Evolutionary conservation across 495 filamentous ascomycete genomes (phyloP), one percentile per base, ranked within the genome.

Genomic region (Symbiotaphrina buchneri): DNA sequence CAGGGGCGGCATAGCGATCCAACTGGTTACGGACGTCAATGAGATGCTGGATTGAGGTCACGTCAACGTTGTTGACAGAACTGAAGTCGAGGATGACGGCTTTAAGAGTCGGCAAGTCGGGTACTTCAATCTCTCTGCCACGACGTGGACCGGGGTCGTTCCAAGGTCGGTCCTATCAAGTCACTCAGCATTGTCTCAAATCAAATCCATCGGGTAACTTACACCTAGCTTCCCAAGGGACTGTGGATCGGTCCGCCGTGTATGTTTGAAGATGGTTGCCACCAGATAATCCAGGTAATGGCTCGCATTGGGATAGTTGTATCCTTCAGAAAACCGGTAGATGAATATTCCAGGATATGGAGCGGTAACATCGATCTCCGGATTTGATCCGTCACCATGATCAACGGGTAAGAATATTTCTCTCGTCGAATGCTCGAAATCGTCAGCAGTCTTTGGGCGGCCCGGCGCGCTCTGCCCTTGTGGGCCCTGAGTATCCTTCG

Each of bases 11-110:
- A 47, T 93, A 92, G 10, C 72, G 64, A 49, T 95, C 87, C 14
- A 97, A 70, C 47, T 95, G 90, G 51, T 95, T 97, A 48, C 87
- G 83, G 2, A 97, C 81, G 42, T 97, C 87, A 50, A 97, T 92
- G 23, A 97, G 57, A 48, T 87, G 76, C 55, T 97, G 87, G 1
- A 94, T 66, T 0, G 82, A 91, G 1, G 87, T 94, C 33, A 91
- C 68, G 41, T 97, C 87, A 30, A 94, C 79, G 41, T 94, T 84
- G 54, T 97, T 94, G 42, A 97, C 87, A 0, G 80, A 83, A 23
- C 73, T 78, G 51, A 97, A 90, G 47, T 97, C 87, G 13, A 97
- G 70, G 34, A 97, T 91, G 44, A 97, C 60, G 24, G 87, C 85
- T 44, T 84, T 84, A 28, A 95, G 65, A 0, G 72, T 79, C 3